Conservation (phyloP, 2,329 filamentous ascomycete species). For the Colletotrichum kahawae region DNA sequence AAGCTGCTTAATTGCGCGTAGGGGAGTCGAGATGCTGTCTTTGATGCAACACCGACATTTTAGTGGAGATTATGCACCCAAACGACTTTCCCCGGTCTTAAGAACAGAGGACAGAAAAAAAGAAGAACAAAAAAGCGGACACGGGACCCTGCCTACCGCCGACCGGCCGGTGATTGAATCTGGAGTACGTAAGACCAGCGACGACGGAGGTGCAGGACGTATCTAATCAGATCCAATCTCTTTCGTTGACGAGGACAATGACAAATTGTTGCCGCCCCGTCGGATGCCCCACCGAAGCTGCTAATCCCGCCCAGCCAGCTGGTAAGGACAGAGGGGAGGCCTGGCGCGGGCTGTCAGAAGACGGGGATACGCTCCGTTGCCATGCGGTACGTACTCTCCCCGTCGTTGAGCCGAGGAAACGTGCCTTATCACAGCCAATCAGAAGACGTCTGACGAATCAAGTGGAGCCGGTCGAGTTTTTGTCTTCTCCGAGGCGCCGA, state of each 20-base stretch:
- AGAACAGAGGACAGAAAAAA: background rate
- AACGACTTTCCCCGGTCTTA: background rate
- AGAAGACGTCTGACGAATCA: background rate
- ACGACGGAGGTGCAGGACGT: background rate
- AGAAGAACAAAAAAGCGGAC: background rate
- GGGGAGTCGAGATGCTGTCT: background rate
- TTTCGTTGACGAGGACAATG: background rate
- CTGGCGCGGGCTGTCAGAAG: background rate
- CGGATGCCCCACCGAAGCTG: background rate
- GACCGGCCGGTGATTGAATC: background rate
- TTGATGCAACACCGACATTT: background rate
- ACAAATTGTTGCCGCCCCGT: constrained; percentile 6
- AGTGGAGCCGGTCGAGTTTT: constrained; percentile 1
- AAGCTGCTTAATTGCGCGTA: background rate
- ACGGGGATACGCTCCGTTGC: background rate
- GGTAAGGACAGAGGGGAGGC: background rate
- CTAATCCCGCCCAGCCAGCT: constrained; percentile 2
- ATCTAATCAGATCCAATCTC: constrained; percentile 21
- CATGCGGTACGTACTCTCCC: background rate
- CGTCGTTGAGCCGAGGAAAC: background rate
- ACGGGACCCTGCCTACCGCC: background rate
- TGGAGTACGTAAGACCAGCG: background rate
- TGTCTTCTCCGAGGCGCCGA: constrained; percentile 25
- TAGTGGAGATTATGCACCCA: background rate
- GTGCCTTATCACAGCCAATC: background rate